Evolutionary conservation across 2,329 filamentous ascomycete genomes (phyloP).

Genomic region (Geosmithia flava): DNA sequence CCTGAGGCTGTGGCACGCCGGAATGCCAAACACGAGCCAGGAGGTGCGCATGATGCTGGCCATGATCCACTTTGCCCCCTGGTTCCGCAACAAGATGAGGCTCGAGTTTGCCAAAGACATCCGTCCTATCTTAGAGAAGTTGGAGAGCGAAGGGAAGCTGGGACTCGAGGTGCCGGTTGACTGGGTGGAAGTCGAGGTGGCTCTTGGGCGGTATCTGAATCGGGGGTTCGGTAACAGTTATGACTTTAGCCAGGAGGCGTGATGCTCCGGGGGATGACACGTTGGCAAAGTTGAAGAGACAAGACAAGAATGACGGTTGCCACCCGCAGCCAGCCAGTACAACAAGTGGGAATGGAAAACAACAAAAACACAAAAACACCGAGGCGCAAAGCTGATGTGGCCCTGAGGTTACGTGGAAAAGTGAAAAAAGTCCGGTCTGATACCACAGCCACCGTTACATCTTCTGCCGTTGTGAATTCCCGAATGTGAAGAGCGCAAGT

Average conservation of each 20-base stretch:
- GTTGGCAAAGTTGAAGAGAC: not conserved
- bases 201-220: constrained; percentile 35
- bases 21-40: constrained; percentile 43
- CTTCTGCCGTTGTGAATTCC: too few relatives aligned
- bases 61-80: constrained; percentile 45
- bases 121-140: constrained; percentile 26
- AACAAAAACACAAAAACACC: too few relatives aligned
- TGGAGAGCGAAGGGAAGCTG: constrained; percentile 21
- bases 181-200: constrained; percentile 29
- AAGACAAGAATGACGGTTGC: not conserved
- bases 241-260: constrained; percentile 39
- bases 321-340: too few relatives aligned
- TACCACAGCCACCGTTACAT: too few relatives aligned
- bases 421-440: too few relatives aligned
- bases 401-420: too few relatives aligned
- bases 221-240: constrained; percentile 49
- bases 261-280: not conserved
- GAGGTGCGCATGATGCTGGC: constrained; percentile 45
- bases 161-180: constrained; percentile 36
- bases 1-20: constrained; percentile 50
- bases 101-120: constrained; percentile 40
- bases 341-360: too few relatives aligned
- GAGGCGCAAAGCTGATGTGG: too few relatives aligned
- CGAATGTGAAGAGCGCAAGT: too few relatives aligned
- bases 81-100: constrained; percentile 44